Base-by-base conservation (phyloP, 2,329 filamentous ascomycete species). In the Cyclaneusma minus region DNA sequence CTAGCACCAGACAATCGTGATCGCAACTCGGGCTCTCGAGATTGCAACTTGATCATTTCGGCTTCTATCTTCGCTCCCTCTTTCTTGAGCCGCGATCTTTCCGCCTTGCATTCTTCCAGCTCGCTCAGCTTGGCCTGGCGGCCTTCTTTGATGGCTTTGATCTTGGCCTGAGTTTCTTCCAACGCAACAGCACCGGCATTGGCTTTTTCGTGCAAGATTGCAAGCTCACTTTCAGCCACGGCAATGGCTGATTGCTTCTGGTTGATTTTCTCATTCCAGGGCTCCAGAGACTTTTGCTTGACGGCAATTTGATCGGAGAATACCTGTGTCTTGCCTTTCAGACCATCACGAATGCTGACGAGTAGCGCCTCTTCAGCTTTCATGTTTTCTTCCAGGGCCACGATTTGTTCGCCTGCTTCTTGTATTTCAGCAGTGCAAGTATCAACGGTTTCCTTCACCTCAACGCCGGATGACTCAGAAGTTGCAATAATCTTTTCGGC, bases 261-360 rank as follows among this genome's bases (percentile, higher is more conserved):
- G 50, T 89, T 94, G 56, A 98, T 87, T 54, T 89, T 95, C 38
- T 84, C 84, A 40, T 78, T 85, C 89, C 89, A 98, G 0, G 89
- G 89, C 52, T 95, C 87, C 7, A 98, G 62, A 1, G 82, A 77
- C 53, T 91, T 94, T 45, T 98, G 89, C 54, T 93, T 94, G 4
- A 64, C 65, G 0, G 84, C 74, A 39, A 98, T 95, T 44, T 94
- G 67, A 40, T 98, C 84, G 0, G 87, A 95, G 34, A 94, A 79
- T 5, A 72, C 78, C 48, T 95, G 85, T 0, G 89, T 98, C 56
- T 98, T 98, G 43, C 87, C 87, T 45, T 93, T 93, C 6, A 98
- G 61, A 33, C 68, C 71, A 13, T 93, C 83, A 29, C 87, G 74
- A 37, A 98, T 89, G n/a, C 56, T 64, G 16, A 71, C 62, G 12